phyloP scores from a whole-genome alignment of 371 early-diverging fungal species.

The Polyrhizophydium stewartii region DNA sequence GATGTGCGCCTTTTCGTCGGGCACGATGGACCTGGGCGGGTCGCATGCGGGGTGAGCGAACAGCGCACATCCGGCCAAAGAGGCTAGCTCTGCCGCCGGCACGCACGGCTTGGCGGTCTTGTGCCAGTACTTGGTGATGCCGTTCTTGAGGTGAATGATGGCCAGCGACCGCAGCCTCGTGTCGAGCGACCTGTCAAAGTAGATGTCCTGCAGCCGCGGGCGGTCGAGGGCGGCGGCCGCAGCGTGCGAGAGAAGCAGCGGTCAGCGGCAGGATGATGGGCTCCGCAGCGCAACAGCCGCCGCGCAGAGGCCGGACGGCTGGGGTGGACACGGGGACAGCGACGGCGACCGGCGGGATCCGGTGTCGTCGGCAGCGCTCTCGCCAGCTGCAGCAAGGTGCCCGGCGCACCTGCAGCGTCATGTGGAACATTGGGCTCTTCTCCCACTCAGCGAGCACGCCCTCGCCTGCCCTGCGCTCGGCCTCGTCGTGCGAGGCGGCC shows the following conservation, averaged over 20 bases:
- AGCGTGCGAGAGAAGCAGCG: too few relatives aligned
- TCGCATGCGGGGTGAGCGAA: neutral
- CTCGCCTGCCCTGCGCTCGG: conserved; percentile 62
- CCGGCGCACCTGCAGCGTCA: conserved; percentile 66
- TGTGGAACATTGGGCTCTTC: conserved; percentile 64
- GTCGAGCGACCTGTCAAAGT: conserved; percentile 59
- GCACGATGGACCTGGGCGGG: conserved; percentile 40
- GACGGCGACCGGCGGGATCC: too few relatives aligned
- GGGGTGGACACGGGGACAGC: too few relatives aligned
- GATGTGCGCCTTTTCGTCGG: conserved; percentile 66
- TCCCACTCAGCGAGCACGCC: conserved; percentile 74
- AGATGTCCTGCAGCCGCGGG: conserved; percentile 58
- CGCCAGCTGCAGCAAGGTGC: too few relatives aligned
- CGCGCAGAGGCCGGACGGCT: too few relatives aligned
- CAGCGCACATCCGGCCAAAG: neutral
- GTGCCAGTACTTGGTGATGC: conserved; percentile 86
- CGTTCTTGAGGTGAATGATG: conserved; percentile 81
- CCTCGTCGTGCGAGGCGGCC: conserved; percentile 66
- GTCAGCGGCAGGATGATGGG: too few relatives aligned
- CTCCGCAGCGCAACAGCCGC: too few relatives aligned
- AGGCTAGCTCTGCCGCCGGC: neutral
- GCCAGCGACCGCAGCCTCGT: conserved; percentile 72
- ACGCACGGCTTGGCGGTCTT: conserved; percentile 51
- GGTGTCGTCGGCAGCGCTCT: too few relatives aligned
- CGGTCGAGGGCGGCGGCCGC: too few relatives aligned